Evolutionary conservation across 768 basidiomycete species (phyloP).

Genomic region (Dioszegia hungarica): DNA sequence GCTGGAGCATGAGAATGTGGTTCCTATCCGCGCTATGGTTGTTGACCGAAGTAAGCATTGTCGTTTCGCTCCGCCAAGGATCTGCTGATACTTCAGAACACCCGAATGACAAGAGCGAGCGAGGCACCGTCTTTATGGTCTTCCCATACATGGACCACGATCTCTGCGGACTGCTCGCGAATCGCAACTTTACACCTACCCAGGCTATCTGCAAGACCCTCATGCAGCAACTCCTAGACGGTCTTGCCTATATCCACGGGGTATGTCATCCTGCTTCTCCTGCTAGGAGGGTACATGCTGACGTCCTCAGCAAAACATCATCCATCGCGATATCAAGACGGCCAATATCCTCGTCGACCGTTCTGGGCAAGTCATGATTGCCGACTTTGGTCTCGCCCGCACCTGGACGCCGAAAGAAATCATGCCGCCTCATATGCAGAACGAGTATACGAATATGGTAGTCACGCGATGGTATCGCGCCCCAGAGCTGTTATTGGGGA

Average conservation of each 20-base stretch:
- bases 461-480: conserved; percentile 99
- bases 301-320: conserved; percentile 72
- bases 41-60: conserved; percentile 54
- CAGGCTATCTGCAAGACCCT: conserved; percentile 89
- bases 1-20: conserved; percentile 75
- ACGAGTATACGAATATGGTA: conserved; percentile 92
- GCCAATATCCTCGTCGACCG: conserved; percentile 94
- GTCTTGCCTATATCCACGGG: conserved; percentile 90
- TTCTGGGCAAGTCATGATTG: conserved; percentile 74
- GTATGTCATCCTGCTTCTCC: conserved; percentile 54
- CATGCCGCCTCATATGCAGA: conserved; percentile 48
- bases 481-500: conserved; percentile 86
- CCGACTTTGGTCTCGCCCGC: conserved; percentile 94
- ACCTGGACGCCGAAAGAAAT: conserved; percentile 51
- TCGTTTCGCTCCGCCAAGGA: not conserved
- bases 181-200: conserved; percentile 70
- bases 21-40: conserved; percentile 88
- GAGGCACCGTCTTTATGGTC: conserved; percentile 84
- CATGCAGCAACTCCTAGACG: conserved; percentile 92
- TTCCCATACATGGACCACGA: conserved; percentile 99
- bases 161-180: conserved; percentile 87
- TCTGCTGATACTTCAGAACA: conserved; percentile 12
- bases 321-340: conserved; percentile 98
- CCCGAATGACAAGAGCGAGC: conserved; percentile 16
- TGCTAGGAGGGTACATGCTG: not conserved